Evolutionary conservation across 1,284 basidiomycete genomes (phyloP), one percentile per base, ranked within the genome.

Genomic region (Pseudozyma tsukubaensis): DNA sequence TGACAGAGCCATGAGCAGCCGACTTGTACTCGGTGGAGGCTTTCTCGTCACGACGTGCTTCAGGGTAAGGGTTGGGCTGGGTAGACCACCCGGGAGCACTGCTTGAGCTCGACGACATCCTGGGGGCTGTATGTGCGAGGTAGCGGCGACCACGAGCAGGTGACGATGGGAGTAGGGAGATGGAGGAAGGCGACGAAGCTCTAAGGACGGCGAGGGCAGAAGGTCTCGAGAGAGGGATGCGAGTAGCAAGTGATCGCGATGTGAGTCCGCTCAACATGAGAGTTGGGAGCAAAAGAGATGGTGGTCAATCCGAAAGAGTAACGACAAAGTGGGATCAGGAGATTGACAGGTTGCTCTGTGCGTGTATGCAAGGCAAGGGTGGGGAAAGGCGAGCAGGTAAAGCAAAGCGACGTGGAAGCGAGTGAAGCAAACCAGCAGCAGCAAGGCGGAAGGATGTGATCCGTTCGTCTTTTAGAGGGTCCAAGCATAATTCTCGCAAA

Each of bases 21-120:
- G 76, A 80, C 54, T 76, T 72, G 70, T 83, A 83, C 18, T 72
- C 76, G 14, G 59, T 51, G n/a, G 68, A 63, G n/a, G 69, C 71
- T 18, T 54, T 44, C n/a, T 69, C 61, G 24, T 83, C 80, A n/a
- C 83, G 74, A 21, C 77, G 76, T 40, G 83, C 79, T 3, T 43
- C n/a, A 3, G 83, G 83, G 39, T 79, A 84, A 8, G 81, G 82
- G 11, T 64, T 70, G 35, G 60, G 64, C n/a, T 65, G 34, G 21
- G 72, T 70, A 21, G 67, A 61, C 80, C 80, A 82, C 37, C 76
- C 76, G 6, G 80, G 77, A 11, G 80, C 80, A 37, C 54, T 63
- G 19, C 52, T 37, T n/a, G n/a, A n/a, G n/a, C n/a, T n/a, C 3
- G 49, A 12, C 8, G 70, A 59, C 70, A 72, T 72, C 14, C 18